A percentile compares a stretch with the other conserved stretches of the same genome.
phyloP scores from a whole-genome alignment of 352 stramenopile genomes.

The Globisporangium nagaii region DNA sequence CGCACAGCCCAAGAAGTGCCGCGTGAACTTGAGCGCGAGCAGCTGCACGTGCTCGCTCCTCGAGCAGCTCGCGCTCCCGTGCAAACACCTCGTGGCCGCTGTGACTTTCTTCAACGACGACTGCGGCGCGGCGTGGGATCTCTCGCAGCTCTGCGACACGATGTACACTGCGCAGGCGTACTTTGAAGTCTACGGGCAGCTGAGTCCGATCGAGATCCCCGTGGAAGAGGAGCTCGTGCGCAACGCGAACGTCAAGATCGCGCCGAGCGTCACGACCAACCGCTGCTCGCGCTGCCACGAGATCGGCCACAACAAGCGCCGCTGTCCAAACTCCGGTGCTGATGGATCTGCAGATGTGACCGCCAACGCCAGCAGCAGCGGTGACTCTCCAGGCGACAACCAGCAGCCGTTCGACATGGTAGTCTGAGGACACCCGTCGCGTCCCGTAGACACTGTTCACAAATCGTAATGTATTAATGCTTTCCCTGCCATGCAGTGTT shows the following conservation, averaged over 20 bases:
- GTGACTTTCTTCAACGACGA: constrained; percentile 34
- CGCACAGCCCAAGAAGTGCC: constrained; percentile 26
- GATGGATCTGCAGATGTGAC: not conserved
- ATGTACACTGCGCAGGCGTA: constrained; percentile 30
- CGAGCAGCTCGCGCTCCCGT: constrained; percentile 29
- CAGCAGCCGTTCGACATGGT: too few relatives aligned
- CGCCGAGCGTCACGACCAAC: constrained; percentile 16
- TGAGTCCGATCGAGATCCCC: constrained; percentile 27
- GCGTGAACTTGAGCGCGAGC: constrained; percentile 25
- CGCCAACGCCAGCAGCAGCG: not conserved
- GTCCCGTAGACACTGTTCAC: too few relatives aligned
- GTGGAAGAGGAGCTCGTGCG: constrained; percentile 41
- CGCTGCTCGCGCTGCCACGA: constrained; percentile 39
- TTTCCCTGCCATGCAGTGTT: too few relatives aligned
- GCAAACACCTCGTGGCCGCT: constrained; percentile 34
- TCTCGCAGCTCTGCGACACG: constrained; percentile 23
- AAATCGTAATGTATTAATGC: too few relatives aligned
- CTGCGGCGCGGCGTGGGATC: constrained; percentile 20
- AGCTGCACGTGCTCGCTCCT: constrained; percentile 31
- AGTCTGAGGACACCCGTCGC: too few relatives aligned
- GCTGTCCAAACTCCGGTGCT: too few relatives aligned
- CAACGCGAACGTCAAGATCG: constrained; percentile 32
- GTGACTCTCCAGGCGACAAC: too few relatives aligned
- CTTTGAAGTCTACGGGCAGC: constrained; percentile 20
- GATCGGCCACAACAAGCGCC: constrained; percentile 35